Conservation (phyloP, 345 rosid genomes). For the Populus davidiana region DNA sequence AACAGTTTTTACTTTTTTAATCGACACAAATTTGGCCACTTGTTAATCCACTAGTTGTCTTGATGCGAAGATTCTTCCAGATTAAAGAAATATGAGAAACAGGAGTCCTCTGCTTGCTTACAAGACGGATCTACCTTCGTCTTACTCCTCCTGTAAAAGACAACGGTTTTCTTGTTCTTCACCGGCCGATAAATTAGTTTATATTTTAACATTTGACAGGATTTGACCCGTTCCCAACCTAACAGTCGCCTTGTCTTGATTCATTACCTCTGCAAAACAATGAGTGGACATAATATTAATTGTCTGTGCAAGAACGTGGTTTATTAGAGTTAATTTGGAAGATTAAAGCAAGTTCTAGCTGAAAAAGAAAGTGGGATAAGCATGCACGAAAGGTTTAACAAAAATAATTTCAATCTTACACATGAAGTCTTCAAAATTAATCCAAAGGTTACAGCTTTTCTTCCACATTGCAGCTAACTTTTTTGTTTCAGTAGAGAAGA, state of each 20-base stretch:
- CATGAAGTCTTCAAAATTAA: too few relatives aligned
- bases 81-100: neutral
- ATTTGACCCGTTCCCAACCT: neutral
- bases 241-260: neutral
- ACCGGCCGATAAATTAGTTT: neutral
- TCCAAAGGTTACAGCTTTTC: too few relatives aligned
- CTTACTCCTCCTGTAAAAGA: neutral
- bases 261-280: neutral
- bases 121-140: too few relatives aligned
- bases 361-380: too few relatives aligned
- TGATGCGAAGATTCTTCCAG: conserved; percentile 17
- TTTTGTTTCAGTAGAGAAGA: too few relatives aligned
- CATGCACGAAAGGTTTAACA: too few relatives aligned
- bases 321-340: too few relatives aligned
- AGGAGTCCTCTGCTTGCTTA: neutral
- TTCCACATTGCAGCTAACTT: too few relatives aligned
- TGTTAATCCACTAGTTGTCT: conserved; percentile 17
- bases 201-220: neutral
- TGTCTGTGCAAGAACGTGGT: too few relatives aligned
- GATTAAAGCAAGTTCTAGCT: too few relatives aligned
- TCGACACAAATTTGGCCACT: conserved; percentile 13
- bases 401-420: too few relatives aligned
- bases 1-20: neutral
- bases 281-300: neutral
- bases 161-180: neutral